Evolutionary conservation across 2,329 filamentous ascomycete genomes (phyloP), one percentile per base, ranked within the genome.

Genomic region (Aureobasidium leucospermi): DNA sequence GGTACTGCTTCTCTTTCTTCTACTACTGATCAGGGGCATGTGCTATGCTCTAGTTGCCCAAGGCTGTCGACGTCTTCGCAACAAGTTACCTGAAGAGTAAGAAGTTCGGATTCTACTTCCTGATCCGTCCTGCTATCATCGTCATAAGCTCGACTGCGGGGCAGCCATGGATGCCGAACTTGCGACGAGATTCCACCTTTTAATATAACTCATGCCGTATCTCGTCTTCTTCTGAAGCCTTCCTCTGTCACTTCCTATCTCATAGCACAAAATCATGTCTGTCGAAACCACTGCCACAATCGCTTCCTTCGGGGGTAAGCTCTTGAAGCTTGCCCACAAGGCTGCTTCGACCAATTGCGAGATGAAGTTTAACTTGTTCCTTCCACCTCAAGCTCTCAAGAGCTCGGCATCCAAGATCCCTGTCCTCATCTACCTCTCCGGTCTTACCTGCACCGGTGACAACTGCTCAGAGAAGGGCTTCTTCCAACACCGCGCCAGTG

Each of bases 401-500:
- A 67, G 74, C 52, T 58, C 74, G 1, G 78, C 81, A 42, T 74
- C 79, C 59, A 88, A 88, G 68, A 85, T 90, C 1, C 94, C 94
- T 28, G 84, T 97, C 32, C 83, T 99, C 61, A 86, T 96, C 77
- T 99, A 93, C 76, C 86, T 99, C 61, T 93, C 93, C 13, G 94
- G 94, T 55, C 80, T 99, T 62, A 97, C 94, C 62, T 99, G 94
- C 80, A 93, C 91, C 1, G 91, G 90, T 38, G 92, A 97, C 67
- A 87, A 87, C 67, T 84, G 83, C 72, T 82, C 84, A 2, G 84
- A 87, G 69, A 87, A 86, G 73, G 94, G 92, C 57, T 97, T 96
- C 81, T 89, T 99, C 75, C 92, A 96, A 72, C 85, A 88, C 67
- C 83, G 84, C 63, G 94, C 94, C 49, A 82, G 86, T 60, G 80